Evolutionary conservation across 371 early-diverging fungal genomes (phyloP), one percentile per base, ranked within the genome.

Genomic region (Syncephalastrum monosporum): DNA sequence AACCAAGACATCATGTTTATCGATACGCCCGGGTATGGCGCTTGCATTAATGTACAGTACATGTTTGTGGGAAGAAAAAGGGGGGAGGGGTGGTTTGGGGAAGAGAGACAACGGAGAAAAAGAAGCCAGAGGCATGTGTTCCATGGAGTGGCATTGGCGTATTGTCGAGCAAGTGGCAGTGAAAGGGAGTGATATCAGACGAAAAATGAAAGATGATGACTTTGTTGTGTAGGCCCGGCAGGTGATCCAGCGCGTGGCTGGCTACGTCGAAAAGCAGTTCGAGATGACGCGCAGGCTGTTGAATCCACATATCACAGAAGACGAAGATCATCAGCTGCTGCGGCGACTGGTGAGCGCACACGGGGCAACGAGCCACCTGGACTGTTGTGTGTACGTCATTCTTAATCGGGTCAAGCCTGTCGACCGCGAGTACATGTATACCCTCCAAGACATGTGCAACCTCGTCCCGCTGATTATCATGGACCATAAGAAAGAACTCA

Each of bases 391-490:
- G 13, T 89, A 87, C 56, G 63, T 86, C 42, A 82, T 86, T 46
- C 71, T 83, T 50, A 84, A 83, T 64, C 74, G 87, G 25, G 43
- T 87, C 10, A 86, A 87, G 63, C 78, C 85, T 41, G 84, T 86
- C n/a, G 91, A 91, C 63, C 67, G 88, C 43, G 90, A 89, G 65
- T 89, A 81, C 66, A 83, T 88, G 84, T 77, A 81, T 25, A 62
- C 72, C 8, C 64, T 88, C n/a, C 77, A 79, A 23, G 75, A 81
- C 25, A 60, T 81, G 52, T 80, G 81, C 59, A 82, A 79, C 63
- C 69, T 88, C 47, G 72, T 88, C 27, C 90, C 88, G 3, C 74
- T 87, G 46, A 81, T 88, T 51, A 66, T 82, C 46, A 84, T 86
- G 59, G 61, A 33, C 1, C 38, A 15, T 10, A 52, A 14, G 61